Conservation (phyloP, 176 grass and related monocot genomes). For the Eleusine indica region DNA sequence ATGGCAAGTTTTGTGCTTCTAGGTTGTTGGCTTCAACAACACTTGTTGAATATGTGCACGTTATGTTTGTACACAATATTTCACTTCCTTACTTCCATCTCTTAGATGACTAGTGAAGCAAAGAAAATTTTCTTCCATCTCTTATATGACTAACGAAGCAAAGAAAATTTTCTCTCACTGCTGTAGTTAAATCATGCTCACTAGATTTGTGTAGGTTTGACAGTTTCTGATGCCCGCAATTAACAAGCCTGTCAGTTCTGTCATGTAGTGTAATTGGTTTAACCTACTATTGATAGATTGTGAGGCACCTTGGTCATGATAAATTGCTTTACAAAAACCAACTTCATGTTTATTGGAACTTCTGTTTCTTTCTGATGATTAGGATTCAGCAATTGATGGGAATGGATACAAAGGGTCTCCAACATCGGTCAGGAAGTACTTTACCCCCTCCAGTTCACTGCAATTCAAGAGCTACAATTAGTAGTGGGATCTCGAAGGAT, state of each 20-base stretch:
- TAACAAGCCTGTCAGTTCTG: not conserved
- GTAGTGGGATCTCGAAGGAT: slow-evolving; percentile 46
- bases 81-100: not conserved
- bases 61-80: not conserved
- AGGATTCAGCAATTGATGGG: slow-evolving; percentile 62
- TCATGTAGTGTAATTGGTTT: not conserved
- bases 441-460: slow-evolving; percentile 49
- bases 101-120: not conserved
- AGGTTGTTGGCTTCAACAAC: not conserved
- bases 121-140: not conserved
- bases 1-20: slow-evolving; percentile 7
- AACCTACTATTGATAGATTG: not conserved
- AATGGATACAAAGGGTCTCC: slow-evolving; percentile 38
- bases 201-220: slow-evolving; percentile 16
- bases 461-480: slow-evolving; percentile 31
- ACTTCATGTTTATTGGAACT: not conserved
- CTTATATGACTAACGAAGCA: not conserved
- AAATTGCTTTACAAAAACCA: not conserved
- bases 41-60: not conserved
- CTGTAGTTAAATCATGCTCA: not conserved
- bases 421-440: slow-evolving; percentile 52
- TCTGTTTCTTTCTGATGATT: slow-evolving; percentile 14
- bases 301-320: not conserved
- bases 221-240: slow-evolving; percentile 18
- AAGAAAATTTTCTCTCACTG: not conserved